Evolutionary conservation across 192 early-diverging fungal genomes (phyloP), one percentile per base, ranked within the genome.

Genomic region (Coemansia sp.): DNA sequence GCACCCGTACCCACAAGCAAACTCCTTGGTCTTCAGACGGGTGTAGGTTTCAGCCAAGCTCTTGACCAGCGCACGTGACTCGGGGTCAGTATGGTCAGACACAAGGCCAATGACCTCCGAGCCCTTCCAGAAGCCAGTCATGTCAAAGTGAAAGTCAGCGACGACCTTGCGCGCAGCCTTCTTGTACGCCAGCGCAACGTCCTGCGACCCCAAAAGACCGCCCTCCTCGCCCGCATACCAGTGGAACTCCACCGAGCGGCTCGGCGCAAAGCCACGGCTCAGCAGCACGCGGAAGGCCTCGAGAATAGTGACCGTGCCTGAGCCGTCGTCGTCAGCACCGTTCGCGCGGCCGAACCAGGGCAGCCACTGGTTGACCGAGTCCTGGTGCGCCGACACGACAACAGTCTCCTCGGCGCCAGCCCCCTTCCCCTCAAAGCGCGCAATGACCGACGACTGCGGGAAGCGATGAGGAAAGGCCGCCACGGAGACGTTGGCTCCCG

Each of bases 151-250:
- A 40, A 93, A 80, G 85, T 93, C 92, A 28, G 88, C 94, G 63
- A 86, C 76, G 6, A 98, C 91, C 26, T 82, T 69, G 46, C 85
- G 84, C 3, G 68, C 74, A n/a, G 78, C 73, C 16, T 81, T 63
- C 64, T 86, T 77, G 80, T 96, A 97, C 33, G 87, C 72, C 38
- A 81, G 59, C 14, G 92, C 91, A 62, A 97, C 87, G 62, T 86
- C 92, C 84, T 95, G 94, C 32, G 91, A 92, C 16, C 97, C 95
- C 63, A 96, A 84, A 16, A 99, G 84, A 38, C 94, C 95, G 66
- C 85, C 93, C 80, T 96, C 94, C 84, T 97, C 93, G 62, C 86
- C 95, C 57, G 92, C 88, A 74, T 96, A 95, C 92, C 93, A 98
- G 85, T 97, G 95, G 86, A 97, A 97, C 73, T 97, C 95, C 39